Conservation (phyloP, 352 stramenopile species). For the Phytopythium vexans region DNA sequence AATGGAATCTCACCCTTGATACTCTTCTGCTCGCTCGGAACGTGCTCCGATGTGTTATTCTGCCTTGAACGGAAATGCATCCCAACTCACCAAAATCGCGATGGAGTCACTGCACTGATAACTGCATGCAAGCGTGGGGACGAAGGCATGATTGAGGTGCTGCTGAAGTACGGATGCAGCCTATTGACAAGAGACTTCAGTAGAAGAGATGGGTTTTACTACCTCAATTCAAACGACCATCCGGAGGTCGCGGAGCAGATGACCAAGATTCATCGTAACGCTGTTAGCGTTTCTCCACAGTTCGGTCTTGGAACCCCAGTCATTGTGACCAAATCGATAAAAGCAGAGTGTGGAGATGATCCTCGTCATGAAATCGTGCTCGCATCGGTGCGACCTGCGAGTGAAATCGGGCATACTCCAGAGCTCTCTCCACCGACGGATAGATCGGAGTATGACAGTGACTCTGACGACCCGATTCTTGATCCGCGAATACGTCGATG, state of each 20-base stretch:
- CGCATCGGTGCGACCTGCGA: not conserved
- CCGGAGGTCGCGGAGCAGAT: constrained; percentile 34
- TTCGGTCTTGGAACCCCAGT: constrained; percentile 10
- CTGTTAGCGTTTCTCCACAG: not conserved
- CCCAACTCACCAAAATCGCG: constrained; percentile 40
- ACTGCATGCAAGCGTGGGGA: constrained; percentile 41
- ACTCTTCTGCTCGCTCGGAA: constrained; percentile 20
- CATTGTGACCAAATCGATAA: not conserved
- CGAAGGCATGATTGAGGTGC: constrained; percentile 25
- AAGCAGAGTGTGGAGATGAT: not conserved
- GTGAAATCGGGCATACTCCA: not conserved
- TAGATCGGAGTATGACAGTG: not conserved
- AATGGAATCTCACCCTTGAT: constrained; percentile 45
- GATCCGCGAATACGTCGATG: constrained; percentile 31
- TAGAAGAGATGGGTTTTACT: constrained; percentile 30
- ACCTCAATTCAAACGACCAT: constrained; percentile 43
- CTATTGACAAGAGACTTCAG: constrained; percentile 45
- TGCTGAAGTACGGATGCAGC: constrained; percentile 31
- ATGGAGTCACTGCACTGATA: constrained; percentile 45
- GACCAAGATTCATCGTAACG: constrained; percentile 13
- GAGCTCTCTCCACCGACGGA: not conserved
- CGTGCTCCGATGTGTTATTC: constrained; percentile 26
- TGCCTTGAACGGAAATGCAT: constrained; percentile 39
- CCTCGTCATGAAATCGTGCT: not conserved
- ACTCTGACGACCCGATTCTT: constrained; percentile 1